Conservation (phyloP, 306 rosid genomes). For the Canavalia ensiformis region DNA sequence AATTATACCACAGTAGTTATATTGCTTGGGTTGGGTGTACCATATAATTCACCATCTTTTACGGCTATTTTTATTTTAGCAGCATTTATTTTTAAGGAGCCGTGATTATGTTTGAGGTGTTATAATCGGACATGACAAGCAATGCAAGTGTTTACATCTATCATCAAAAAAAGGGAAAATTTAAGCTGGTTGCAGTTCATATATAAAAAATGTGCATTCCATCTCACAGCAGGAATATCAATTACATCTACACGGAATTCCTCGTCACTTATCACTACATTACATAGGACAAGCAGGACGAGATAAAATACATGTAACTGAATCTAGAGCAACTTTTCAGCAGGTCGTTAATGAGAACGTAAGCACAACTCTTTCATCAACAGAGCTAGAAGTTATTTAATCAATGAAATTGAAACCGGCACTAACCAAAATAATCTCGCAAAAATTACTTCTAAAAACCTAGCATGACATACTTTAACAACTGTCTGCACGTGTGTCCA, state of each 20-base stretch:
- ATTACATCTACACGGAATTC: background rate
- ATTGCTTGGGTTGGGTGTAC: too few species aligned
- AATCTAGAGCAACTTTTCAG: slow-evolving; percentile 1
- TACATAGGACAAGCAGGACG: background rate
- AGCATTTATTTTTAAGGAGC: too few species aligned
- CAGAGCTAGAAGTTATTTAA: background rate
- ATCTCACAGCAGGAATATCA: background rate
- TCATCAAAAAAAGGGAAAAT: too few species aligned
- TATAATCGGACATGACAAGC: too few species aligned
- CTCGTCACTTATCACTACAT: background rate
- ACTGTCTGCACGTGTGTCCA: background rate
- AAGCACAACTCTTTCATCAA: background rate
- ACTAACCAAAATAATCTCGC: background rate
- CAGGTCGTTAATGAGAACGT: background rate
- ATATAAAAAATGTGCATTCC: background rate
- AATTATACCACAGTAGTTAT: too few species aligned
- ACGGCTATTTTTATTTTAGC: too few species aligned
- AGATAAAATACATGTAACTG: background rate
- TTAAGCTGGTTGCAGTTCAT: too few species aligned
- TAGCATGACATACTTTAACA: background rate
- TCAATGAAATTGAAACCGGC: slow-evolving; percentile 6
- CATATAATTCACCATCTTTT: too few species aligned
- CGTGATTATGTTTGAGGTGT: too few species aligned
- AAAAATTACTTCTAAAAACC: background rate
- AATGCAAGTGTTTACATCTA: too few species aligned